These are phyloP conservation scores for Beauveria brongniartii DNA, from an alignment of 2,329 filamentous ascomycete species.

Conservation along the genomic window DNA sequence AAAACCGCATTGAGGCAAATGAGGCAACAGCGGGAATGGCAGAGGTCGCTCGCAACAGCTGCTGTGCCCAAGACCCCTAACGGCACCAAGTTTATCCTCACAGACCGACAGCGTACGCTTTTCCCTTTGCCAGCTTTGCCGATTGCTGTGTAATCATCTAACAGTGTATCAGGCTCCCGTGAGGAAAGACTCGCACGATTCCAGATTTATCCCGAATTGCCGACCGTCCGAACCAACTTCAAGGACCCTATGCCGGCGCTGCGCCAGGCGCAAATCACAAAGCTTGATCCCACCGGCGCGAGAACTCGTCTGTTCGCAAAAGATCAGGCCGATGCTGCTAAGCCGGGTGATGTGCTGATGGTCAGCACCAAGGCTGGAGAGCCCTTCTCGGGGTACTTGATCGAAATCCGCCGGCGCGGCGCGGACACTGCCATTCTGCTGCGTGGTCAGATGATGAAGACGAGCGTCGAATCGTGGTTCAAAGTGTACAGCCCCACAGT, in stretches of 20 bases:
- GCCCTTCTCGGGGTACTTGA: conserved; percentile 80
- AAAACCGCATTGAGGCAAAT: conserved; percentile 55
- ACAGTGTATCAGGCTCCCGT: conserved; percentile 24
- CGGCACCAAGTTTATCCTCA: conserved; percentile 20
- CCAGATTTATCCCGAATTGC: conserved; percentile 47
- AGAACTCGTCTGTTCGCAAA: conserved; percentile 75
- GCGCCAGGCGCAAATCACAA: conserved; percentile 58
- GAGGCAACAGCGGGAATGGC: conserved; percentile 37
- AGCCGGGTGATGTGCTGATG: conserved; percentile 83
- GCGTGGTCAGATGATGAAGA: conserved; percentile 74
- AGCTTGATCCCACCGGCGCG: conserved; percentile 77
- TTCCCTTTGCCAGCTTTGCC: not conserved
- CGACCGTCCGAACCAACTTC: conserved; percentile 45
- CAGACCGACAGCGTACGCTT: conserved; percentile 28
- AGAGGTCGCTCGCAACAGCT: conserved; percentile 41
- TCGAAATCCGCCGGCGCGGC: conserved; percentile 81
- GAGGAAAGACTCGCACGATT: conserved; percentile 32
- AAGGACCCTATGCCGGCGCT: conserved; percentile 62
- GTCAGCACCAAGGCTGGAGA: conserved; percentile 75
- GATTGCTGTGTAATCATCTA: conserved; percentile 2
- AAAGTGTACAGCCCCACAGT: conserved; percentile 91
- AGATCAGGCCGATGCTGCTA: conserved; percentile 68
- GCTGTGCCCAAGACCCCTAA: conserved; percentile 15
- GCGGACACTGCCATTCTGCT: conserved; percentile 84
- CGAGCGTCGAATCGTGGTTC: conserved; percentile 94